These are phyloP conservation scores for Lasiodiplodia sp. DNA, from an alignment of 2,329 filamentous ascomycete genomes.

Conservation along the genomic window DNA sequence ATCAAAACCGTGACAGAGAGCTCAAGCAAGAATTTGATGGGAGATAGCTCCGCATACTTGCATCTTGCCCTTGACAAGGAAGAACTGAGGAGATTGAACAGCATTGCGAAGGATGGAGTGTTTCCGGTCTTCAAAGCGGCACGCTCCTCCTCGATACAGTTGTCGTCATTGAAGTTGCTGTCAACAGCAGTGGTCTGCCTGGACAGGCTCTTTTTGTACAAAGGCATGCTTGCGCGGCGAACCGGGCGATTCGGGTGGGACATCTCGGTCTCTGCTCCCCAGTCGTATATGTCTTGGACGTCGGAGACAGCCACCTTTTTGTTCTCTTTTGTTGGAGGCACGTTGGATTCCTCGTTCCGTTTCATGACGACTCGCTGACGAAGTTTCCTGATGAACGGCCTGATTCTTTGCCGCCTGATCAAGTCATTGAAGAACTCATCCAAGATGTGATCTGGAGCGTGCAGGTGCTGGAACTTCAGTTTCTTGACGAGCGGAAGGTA, in stretches of 20 bases:
- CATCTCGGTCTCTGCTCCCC: neutral
- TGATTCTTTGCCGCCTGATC: slow-evolving; percentile 3
- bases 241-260: neutral
- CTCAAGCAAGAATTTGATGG: neutral
- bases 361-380: slow-evolving; percentile 1
- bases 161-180: neutral
- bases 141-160: neutral
- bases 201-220: neutral
- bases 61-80: neutral
- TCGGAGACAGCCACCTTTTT: neutral
- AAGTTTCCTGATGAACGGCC: slow-evolving; percentile 9
- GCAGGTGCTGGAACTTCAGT: slow-evolving; percentile 31
- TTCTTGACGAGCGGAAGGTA: slow-evolving; percentile 32
- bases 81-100: neutral
- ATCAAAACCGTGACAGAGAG: neutral
- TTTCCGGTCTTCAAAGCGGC: neutral
- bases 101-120: neutral
- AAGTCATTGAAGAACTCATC: slow-evolving; percentile 29
- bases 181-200: slow-evolving; percentile 1
- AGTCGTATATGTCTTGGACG: slow-evolving; percentile 1
- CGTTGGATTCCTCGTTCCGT: neutral
- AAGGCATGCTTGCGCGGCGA: neutral
- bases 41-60: slow-evolving; percentile 1
- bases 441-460: slow-evolving; percentile 30
- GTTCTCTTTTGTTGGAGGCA: neutral